Evolutionary conservation across 2,329 filamentous ascomycete species (phyloP).

Genomic region (Cercospora janseana): DNA sequence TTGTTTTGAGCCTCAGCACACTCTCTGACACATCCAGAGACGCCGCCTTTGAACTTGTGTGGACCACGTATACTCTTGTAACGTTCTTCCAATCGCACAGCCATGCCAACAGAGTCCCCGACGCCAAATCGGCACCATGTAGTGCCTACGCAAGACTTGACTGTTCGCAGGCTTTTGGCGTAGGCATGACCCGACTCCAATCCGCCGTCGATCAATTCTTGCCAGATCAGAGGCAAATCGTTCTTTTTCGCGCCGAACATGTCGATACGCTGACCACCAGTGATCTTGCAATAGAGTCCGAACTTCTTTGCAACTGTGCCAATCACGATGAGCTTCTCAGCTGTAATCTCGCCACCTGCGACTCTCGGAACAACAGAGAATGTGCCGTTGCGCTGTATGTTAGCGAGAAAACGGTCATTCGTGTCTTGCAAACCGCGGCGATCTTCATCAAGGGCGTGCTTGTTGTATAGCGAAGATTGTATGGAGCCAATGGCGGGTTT

Average conservation of each 20-base stretch:
- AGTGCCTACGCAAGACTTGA: conserved; percentile 88
- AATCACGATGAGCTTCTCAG: conserved; percentile 79
- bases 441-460: conserved; percentile 71
- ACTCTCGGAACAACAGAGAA: conserved; percentile 85
- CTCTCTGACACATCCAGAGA: conserved; percentile 87
- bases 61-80: conserved; percentile 89
- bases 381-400: conserved; percentile 88
- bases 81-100: conserved; percentile 79
- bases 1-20: conserved; percentile 92
- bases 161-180: conserved; percentile 81
- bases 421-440: conserved; percentile 80
- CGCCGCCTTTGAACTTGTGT: conserved; percentile 82
- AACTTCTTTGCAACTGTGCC: conserved; percentile 83
- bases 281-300: conserved; percentile 85
- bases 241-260: conserved; percentile 90
- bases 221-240: conserved; percentile 80
- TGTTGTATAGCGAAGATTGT: conserved; percentile 77
- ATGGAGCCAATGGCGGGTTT: conserved; percentile 81
- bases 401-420: conserved; percentile 82
- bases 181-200: conserved; percentile 92
- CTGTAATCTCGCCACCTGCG: conserved; percentile 80
- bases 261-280: conserved; percentile 86
- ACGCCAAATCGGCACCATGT: conserved; percentile 90
- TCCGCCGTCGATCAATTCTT: conserved; percentile 72
- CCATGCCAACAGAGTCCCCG: conserved; percentile 88